Base-by-base conservation (phyloP, 1,284 basidiomycete species). In the Omphalotus olearius region DNA sequence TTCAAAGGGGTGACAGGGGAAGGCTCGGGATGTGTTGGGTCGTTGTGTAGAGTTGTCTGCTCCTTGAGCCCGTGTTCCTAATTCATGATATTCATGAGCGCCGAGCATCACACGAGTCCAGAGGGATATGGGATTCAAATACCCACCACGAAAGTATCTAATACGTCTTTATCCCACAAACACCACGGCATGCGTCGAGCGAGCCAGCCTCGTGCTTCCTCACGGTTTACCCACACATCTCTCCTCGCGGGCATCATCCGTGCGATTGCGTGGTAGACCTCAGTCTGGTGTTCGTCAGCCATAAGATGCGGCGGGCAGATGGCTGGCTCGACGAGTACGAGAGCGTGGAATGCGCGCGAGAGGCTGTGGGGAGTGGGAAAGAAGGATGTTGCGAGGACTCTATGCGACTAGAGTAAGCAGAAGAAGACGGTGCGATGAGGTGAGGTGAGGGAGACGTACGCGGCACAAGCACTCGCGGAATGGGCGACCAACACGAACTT, bases 401-500 rank as follows among this genome's bases (percentile, higher is more conserved):
- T 67, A 30, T 9, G 13, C 11, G 25, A 36, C 25, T 13, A 42
- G 14, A 10, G n/a, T 10, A 4, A 10, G 7, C n/a, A n/a, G 20
- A 13, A 11, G 28, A 45, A 49, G 18, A 6, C 9, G 4, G 5
- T 23, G 2, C 3, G 23, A 23, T 5, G 3, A 25, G 41, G n/a
- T 26, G 17, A 6, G 7, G 46, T 36, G 37, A 23, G 2, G 23
- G 23, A 18, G n/a, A 50, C 66, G 25, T 56, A 67, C 64, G 61
- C 60, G 10, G 56, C 63, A 47, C 64, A 62, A 18, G 61, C 54
- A 11, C 64, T 65, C 14, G 64, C 66, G 13, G 66, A 66, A 56
- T 67, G 66, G 3, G 64, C 66, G 13, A 64, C 58, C 20, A 66
- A 36, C 11, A 66, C 55, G 3, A 67, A 57, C 47, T 60, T 61